Base-by-base conservation (phyloP, 2,329 filamentous ascomycete species). In the Ascochyta clinopodiicola region DNA sequence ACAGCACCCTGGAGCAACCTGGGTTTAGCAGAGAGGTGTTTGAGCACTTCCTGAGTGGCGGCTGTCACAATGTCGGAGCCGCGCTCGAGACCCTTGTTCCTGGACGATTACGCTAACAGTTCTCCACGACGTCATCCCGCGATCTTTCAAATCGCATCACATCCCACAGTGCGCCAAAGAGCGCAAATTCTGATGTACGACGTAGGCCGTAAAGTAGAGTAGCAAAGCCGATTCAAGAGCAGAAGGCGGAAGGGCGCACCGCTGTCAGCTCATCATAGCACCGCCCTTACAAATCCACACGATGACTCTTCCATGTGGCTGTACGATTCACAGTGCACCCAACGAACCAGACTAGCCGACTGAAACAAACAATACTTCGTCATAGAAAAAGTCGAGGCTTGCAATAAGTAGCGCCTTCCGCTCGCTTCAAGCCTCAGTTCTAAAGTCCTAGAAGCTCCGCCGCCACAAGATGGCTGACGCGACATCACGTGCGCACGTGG, bases 251-350 rank as follows among this genome's bases (percentile, higher is more conserved):
- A 69, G 65, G 65, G 67, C 68, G 63, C 45, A 47, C 51, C 50
- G 39, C 19, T 27, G n/a, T 35, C 40, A 44, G 31, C 32, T n/a
- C 44, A 39, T 35, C 21, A 31, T 21, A 24, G 47, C 62, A 57
- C 54, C 65, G 68, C 68, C 69, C 68, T 74, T 68, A 68, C 60
- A 66, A 71, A 71, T 68, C 51, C 54, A 27, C 34, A 43, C 44
- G 61, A 72, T 74, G 71, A 74, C 70, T 74, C 70, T 66, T 69
- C 44, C 8, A 25, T 68, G 69, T 72, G 68, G 71, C 70, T 72
- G 67, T 66, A 64, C 59, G 42, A 35, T 64, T 59, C 51, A 61
- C 57, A 51, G 45, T 49, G 51, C 2, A 27, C 19, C 10, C 46
- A 47, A 44, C 37, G 22, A 32, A 45, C 19, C 31, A 34, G 25